Conservation (phyloP, 2,329 filamentous ascomycete genomes). For the Westerdykella ornata region DNA sequence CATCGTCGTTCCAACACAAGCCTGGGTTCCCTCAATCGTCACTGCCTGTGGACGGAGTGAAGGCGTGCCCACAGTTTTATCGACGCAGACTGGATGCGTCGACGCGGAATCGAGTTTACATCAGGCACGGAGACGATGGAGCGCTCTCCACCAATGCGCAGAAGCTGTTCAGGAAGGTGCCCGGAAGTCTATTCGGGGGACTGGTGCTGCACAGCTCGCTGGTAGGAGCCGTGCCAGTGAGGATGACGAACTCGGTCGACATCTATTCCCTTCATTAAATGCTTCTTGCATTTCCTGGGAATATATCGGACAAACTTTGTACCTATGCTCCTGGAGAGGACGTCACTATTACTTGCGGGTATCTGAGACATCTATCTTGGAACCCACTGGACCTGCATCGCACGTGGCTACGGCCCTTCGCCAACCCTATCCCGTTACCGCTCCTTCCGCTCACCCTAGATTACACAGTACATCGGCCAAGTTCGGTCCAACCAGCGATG, state of each 20-base stretch:
- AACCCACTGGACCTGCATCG: too few species aligned
- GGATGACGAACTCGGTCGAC: slow-evolving; percentile 22
- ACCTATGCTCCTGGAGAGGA: too few species aligned
- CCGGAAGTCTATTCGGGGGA: slow-evolving; percentile 15
- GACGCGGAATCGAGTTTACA: slow-evolving; percentile 19
- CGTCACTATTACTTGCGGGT: too few species aligned
- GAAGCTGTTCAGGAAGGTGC: slow-evolving; percentile 14
- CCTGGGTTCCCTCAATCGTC: slow-evolving; percentile 6
- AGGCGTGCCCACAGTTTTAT: slow-evolving; percentile 15
- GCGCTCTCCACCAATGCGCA: slow-evolving; percentile 13
- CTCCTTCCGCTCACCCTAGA: too few species aligned
- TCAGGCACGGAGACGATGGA: slow-evolving; percentile 11
- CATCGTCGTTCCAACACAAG: slow-evolving; percentile 1
- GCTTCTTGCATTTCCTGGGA: not conserved
- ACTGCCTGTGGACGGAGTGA: slow-evolving; percentile 9
- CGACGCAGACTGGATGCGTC: slow-evolving; percentile 19
- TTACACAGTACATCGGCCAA: not conserved
- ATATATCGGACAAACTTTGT: too few species aligned
- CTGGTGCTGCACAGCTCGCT: slow-evolving; percentile 19
- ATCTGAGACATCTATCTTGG: too few species aligned
- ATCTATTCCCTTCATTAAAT: slow-evolving; percentile 16
- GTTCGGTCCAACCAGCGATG: not conserved
- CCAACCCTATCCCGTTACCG: too few species aligned
- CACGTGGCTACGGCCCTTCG: too few species aligned
- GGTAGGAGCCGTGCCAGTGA: slow-evolving; percentile 13